phyloP scores from a whole-genome alignment of 352 stramenopile genomes.

The Globisporangium nodosum region DNA sequence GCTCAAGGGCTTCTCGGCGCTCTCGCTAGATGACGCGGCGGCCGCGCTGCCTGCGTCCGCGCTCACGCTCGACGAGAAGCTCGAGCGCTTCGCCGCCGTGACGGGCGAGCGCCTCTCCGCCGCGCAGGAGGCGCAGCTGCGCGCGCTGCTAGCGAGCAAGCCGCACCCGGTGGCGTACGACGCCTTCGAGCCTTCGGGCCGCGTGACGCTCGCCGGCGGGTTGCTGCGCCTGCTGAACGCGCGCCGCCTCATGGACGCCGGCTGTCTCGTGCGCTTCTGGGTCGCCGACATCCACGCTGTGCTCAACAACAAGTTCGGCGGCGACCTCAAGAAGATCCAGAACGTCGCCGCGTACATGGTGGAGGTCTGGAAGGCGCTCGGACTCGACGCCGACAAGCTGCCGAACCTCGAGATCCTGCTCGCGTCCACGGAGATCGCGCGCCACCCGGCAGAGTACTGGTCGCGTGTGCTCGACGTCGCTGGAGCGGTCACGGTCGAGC shows the following conservation, averaged over 20 bases:
- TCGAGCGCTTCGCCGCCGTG: slow-evolving; percentile 55
- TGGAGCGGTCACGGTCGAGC: slow-evolving; percentile 82
- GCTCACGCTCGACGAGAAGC: slow-evolving; percentile 56
- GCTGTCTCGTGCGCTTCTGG: slow-evolving; percentile 97
- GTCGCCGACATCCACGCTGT: slow-evolving; percentile 98
- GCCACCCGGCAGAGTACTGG: slow-evolving; percentile 89
- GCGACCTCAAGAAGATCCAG: slow-evolving; percentile 96
- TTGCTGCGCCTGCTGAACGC: slow-evolving; percentile 96
- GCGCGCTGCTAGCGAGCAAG: slow-evolving; percentile 74
- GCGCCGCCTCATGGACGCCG: slow-evolving; percentile 77
- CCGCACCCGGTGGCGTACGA: slow-evolving; percentile 92
- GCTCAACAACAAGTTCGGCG: slow-evolving; percentile 99
- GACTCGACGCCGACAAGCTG: slow-evolving; percentile 89
- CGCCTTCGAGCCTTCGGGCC: slow-evolving; percentile 97
- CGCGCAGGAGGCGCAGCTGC: slow-evolving; percentile 66
- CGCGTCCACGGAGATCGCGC: slow-evolving; percentile 94
- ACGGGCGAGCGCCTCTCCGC: slow-evolving; percentile 31
- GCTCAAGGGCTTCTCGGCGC: slow-evolving; percentile 46
- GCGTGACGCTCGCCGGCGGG: slow-evolving; percentile 97
- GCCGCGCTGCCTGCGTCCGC: slow-evolving; percentile 21
- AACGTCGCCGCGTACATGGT: slow-evolving; percentile 95
- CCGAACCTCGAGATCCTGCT: slow-evolving; percentile 97
- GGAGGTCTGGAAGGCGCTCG: slow-evolving; percentile 98
- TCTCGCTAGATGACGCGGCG: slow-evolving; percentile 28
- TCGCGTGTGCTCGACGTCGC: slow-evolving; percentile 91